Conservation (phyloP, 2,329 filamentous ascomycete genomes). For the Endoconidiophora laricicola region DNA sequence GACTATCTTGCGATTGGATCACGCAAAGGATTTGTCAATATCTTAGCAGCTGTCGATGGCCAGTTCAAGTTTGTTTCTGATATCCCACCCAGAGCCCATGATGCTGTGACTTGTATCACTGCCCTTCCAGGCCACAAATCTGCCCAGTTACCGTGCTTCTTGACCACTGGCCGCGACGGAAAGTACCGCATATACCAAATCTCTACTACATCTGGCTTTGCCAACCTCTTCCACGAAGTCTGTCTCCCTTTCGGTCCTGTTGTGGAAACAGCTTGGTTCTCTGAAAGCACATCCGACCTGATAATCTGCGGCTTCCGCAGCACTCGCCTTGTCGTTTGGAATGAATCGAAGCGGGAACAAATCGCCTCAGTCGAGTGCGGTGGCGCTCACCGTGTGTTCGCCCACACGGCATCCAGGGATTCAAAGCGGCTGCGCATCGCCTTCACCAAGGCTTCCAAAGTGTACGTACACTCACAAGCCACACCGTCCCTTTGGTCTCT, state of each 20-base stretch:
- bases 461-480: slow-evolving; percentile 30
- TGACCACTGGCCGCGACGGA: slow-evolving; percentile 64
- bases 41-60: slow-evolving; percentile 17
- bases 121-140: slow-evolving; percentile 23
- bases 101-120: slow-evolving; percentile 54
- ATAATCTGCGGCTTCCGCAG: slow-evolving; percentile 68
- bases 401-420: slow-evolving; percentile 20
- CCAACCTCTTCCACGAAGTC: slow-evolving; percentile 45
- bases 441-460: slow-evolving; percentile 53
- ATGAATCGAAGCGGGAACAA: slow-evolving; percentile 54
- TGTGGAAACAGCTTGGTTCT: slow-evolving; percentile 56
- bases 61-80: slow-evolving; percentile 7
- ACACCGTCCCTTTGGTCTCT: slow-evolving; percentile 14
- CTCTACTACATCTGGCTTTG: slow-evolving; percentile 14
- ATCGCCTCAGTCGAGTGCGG: slow-evolving; percentile 63
- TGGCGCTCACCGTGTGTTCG: slow-evolving; percentile 66
- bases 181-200: slow-evolving; percentile 49
- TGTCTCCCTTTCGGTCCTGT: slow-evolving; percentile 56
- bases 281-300: slow-evolving; percentile 31
- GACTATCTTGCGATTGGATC: slow-evolving; percentile 36
- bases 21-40: slow-evolving; percentile 31
- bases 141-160: slow-evolving; percentile 28
- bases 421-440: slow-evolving; percentile 35
- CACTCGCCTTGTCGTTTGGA: slow-evolving; percentile 67
- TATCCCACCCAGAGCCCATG: slow-evolving; percentile 16